These are phyloP conservation scores for Ochetophila trinervis DNA, from an alignment of 306 rosid genomes.

Conservation along the genomic window DNA sequence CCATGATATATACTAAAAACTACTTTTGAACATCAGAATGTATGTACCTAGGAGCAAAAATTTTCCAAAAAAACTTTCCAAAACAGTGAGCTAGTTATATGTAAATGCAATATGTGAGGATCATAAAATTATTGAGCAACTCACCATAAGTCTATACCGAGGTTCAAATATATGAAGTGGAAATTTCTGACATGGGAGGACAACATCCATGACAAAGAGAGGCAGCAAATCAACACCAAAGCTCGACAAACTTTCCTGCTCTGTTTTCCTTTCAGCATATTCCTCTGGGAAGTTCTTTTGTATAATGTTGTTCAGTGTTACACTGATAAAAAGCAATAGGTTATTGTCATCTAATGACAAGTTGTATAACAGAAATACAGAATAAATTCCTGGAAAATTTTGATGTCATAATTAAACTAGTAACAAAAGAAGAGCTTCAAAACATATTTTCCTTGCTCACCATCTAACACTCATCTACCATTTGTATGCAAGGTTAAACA, in stretches of 20 bases:
- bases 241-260: slow-evolving; percentile 60
- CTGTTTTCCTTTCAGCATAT: slow-evolving; percentile 87
- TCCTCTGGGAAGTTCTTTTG: slow-evolving; percentile 91
- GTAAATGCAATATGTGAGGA: background rate
- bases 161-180: slow-evolving; percentile 96
- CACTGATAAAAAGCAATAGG: slow-evolving; percentile 58
- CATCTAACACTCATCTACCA: slow-evolving; percentile 11
- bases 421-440: slow-evolving; percentile 23
- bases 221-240: slow-evolving; percentile 81
- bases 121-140: slow-evolving; percentile 26
- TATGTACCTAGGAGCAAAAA: background rate
- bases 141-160: slow-evolving; percentile 98
- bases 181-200: slow-evolving; percentile 86
- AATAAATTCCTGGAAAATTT: slow-evolving; percentile 10
- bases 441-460: background rate
- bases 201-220: slow-evolving; percentile 99
- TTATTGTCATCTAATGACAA: slow-evolving; percentile 1
- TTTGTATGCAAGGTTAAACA: slow-evolving; percentile 8
- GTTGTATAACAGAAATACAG: background rate
- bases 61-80: background rate
- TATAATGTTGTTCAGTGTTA: slow-evolving; percentile 85
- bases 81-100: background rate
- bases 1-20: too few species aligned
- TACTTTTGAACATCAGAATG: too few species aligned
- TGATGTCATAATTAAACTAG: background rate